phyloP scores from a whole-genome alignment of 1,139 yeast genomes.

The Geotrichum candidum region DNA sequence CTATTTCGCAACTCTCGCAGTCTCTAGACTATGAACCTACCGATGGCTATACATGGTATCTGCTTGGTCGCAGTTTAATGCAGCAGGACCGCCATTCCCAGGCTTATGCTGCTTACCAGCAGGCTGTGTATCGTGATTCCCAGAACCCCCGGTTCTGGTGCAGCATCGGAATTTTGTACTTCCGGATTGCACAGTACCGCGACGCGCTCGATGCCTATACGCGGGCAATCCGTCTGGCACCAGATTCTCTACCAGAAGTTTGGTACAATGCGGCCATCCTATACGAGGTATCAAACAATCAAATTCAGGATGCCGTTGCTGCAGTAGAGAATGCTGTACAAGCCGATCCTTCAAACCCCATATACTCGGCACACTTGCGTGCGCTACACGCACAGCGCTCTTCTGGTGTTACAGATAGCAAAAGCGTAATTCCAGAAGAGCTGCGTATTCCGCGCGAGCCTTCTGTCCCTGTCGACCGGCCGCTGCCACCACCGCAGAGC shows the following conservation, averaged over 20 bases:
- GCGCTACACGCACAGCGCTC: conserved; percentile 9
- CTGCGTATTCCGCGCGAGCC: conserved; percentile 18
- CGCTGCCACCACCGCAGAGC: conserved; percentile 12
- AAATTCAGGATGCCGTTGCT: conserved; percentile 87
- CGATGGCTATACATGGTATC: conserved; percentile 97
- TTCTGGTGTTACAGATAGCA: conserved; percentile 4
- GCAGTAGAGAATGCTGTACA: conserved; percentile 96
- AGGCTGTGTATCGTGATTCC: conserved; percentile 93
- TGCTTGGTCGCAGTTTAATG: conserved; percentile 94
- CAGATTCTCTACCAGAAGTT: conserved; percentile 82
- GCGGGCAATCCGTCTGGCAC: conserved; percentile 89
- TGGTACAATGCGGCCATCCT: conserved; percentile 98
- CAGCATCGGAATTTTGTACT: conserved; percentile 92
- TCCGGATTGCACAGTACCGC: conserved; percentile 90
- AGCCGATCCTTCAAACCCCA: conserved; percentile 89
- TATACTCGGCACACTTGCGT: conserved; percentile 75
- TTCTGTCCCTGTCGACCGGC: conserved; percentile 18
- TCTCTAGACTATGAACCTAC: conserved; percentile 82
- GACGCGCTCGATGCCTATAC: conserved; percentile 98
- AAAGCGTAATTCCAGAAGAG: conserved; percentile 13
- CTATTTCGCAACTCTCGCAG: conserved; percentile 73
- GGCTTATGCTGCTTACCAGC: conserved; percentile 97
- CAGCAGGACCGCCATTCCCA: conserved; percentile 89
- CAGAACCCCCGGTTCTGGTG: conserved; percentile 99
- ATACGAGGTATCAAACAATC: conserved; percentile 95